Conservation (phyloP, 495 filamentous ascomycete species). For the Lepraria neglecta region DNA sequence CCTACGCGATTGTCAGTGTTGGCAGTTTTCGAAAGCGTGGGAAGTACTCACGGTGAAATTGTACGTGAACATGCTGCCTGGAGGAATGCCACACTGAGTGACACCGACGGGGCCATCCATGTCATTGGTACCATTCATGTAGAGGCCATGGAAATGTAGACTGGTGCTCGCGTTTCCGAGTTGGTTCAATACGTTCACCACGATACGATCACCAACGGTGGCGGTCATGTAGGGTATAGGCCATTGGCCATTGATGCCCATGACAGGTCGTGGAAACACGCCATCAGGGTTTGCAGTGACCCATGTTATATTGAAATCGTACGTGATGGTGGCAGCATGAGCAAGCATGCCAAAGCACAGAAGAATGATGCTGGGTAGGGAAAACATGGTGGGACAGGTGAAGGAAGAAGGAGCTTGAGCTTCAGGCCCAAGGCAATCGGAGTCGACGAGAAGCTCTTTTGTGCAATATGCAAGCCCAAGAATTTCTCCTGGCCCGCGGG, state of each 20-base stretch:
- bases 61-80: conserved; percentile 59
- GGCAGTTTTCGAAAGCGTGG: too few relatives aligned
- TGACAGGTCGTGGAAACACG: conserved; percentile 55
- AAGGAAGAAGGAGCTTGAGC: not conserved
- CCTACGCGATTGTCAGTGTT: conserved; percentile 34
- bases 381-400: conserved; percentile 11
- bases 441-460: not conserved
- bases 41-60: conserved; percentile 57
- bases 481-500: not conserved
- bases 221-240: conserved; percentile 64
- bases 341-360: conserved; percentile 18
- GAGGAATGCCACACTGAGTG: conserved; percentile 57
- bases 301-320: conserved; percentile 78
- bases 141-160: conserved; percentile 71
- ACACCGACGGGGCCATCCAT: conserved; percentile 64
- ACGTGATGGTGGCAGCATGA: conserved; percentile 53
- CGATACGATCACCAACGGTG: conserved; percentile 62
- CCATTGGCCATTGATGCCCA: conserved; percentile 81
- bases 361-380: not conserved
- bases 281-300: conserved; percentile 76
- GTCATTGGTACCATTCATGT: conserved; percentile 52
- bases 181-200: conserved; percentile 68
- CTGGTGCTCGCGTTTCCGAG: conserved; percentile 68
- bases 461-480: conserved; percentile 1
- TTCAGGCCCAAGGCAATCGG: not conserved